Percentiles rank a stretch among this genome's conserved stretches.
Evolutionary conservation across 2,329 filamentous ascomycete genomes (phyloP).

Genomic region (Canariomyces notabilis): DNA sequence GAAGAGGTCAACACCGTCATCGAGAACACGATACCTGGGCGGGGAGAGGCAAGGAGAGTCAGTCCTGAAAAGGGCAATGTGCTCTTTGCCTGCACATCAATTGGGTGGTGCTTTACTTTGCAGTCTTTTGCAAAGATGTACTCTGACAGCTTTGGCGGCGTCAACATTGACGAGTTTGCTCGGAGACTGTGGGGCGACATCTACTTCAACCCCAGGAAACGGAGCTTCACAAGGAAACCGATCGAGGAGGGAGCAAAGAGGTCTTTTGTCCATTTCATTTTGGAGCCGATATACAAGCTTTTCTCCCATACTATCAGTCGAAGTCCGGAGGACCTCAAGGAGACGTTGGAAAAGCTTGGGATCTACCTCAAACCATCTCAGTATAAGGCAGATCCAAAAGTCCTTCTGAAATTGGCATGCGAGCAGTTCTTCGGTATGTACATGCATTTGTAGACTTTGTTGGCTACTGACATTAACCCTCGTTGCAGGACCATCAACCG

Average conservation of each 20-base stretch:
- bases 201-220: slow-evolving; percentile 86
- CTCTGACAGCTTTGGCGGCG: slow-evolving; percentile 74
- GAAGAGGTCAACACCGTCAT: slow-evolving; percentile 97
- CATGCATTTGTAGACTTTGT: background rate
- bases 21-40: slow-evolving; percentile 76
- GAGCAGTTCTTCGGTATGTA: slow-evolving; percentile 72
- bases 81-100: slow-evolving; percentile 86
- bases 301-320: slow-evolving; percentile 93
- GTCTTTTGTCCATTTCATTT: slow-evolving; percentile 88
- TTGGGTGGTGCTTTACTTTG: slow-evolving; percentile 96
- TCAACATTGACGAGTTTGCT: slow-evolving; percentile 80
- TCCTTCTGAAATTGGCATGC: slow-evolving; percentile 82
- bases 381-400: slow-evolving; percentile 83
- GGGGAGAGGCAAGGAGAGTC: slow-evolving; percentile 71
- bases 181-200: slow-evolving; percentile 90
- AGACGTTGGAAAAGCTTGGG: slow-evolving; percentile 71
- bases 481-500: slow-evolving; percentile 62
- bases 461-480: background rate
- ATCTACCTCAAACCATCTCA: slow-evolving; percentile 89
- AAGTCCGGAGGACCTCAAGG: slow-evolving; percentile 76
- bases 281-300: slow-evolving; percentile 97
- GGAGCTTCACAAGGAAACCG: slow-evolving; percentile 85
- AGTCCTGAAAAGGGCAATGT: slow-evolving; percentile 98
- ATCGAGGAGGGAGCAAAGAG: slow-evolving; percentile 75
- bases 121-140: slow-evolving; percentile 97